Conservation (phyloP, 371 early-diverging fungal species). For the Dinochytrium kinnereticum region DNA sequence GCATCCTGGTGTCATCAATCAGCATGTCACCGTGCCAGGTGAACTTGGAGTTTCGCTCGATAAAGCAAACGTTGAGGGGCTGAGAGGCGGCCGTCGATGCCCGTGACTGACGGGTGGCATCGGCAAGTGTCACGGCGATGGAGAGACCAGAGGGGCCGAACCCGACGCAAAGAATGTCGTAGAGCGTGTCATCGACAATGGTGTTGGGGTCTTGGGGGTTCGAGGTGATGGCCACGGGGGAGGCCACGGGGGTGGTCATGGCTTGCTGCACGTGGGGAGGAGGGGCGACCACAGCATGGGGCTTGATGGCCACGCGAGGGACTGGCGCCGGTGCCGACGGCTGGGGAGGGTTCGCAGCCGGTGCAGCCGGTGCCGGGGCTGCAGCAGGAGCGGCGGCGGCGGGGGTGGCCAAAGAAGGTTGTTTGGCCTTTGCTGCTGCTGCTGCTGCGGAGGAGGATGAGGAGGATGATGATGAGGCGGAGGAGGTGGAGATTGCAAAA, state of each 20-base stretch:
- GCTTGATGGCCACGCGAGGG: too few relatives aligned
- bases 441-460: too few relatives aligned
- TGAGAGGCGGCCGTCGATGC: neutral
- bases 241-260: neutral
- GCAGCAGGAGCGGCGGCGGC: too few relatives aligned
- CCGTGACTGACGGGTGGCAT: neutral
- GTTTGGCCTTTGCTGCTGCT: too few relatives aligned
- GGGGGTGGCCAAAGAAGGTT: too few relatives aligned
- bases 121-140: slow-evolving; percentile 38
- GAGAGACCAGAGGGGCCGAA: slow-evolving; percentile 41
- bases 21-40: slow-evolving; percentile 44
- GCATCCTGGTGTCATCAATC: slow-evolving; percentile 35
- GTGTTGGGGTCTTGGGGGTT: neutral
- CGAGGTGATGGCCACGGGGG: neutral
- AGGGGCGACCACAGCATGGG: too few relatives aligned
- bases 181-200: neutral
- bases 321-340: too few relatives aligned
- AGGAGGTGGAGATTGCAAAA: too few relatives aligned
- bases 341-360: too few relatives aligned
- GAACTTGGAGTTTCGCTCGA: slow-evolving; percentile 34
- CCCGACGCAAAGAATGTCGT: slow-evolving; percentile 41
- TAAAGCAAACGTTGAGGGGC: slow-evolving; percentile 23
- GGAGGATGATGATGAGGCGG: too few relatives aligned
- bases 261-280: too few relatives aligned
- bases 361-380: too few relatives aligned